Evolutionary conservation across 1,284 basidiomycete genomes (phyloP), one percentile per base, ranked within the genome.

Genomic region (Lentinus polychrous): DNA sequence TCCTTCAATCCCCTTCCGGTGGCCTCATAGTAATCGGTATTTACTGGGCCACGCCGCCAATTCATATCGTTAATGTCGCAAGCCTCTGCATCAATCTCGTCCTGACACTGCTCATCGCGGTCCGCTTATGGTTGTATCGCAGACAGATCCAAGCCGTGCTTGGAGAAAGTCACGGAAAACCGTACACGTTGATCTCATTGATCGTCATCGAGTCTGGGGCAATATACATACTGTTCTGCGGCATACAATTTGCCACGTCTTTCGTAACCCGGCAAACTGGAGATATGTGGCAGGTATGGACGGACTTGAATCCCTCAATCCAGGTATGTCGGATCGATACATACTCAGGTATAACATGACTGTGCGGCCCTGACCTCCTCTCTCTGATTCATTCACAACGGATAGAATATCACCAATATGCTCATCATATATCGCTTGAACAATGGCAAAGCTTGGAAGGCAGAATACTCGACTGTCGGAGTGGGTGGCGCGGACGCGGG

Each of bases 81-180:
- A 33, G 39, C 3, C 33, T 49, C 33, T 43, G 64, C 14, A 56
- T 72, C 48, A 74, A 68, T 55, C 56, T 72, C 31, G 33, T 71
- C 17, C 45, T 68, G 34, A 72, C 70, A 2, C 32, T 66, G 27
- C 52, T 70, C 17, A 69, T 73, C 33, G 64, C 67, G 8, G 49
- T 45, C 2, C 67, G 69, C 3, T 57, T 73, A 6, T 57, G 66
- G 23, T 57, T 57, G 43, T 60, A 65, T 51, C 64, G 67, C 33
- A 37, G 56, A 3, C 53, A 53, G 2, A 27, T 69, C 27, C 49
- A 50, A 35, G 52, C 53, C 10, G 46, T 57, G 3, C 57, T 72
- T 40, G 66, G 67, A 14, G 11, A 32, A 3, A 51, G 51, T 17
- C 49, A 57, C 47, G 42, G 45, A 32, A 43, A 49, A 24, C 51